Base-by-base conservation (phyloP, 1,139 yeast species). In the Blastobotrys malaysiensis region DNA sequence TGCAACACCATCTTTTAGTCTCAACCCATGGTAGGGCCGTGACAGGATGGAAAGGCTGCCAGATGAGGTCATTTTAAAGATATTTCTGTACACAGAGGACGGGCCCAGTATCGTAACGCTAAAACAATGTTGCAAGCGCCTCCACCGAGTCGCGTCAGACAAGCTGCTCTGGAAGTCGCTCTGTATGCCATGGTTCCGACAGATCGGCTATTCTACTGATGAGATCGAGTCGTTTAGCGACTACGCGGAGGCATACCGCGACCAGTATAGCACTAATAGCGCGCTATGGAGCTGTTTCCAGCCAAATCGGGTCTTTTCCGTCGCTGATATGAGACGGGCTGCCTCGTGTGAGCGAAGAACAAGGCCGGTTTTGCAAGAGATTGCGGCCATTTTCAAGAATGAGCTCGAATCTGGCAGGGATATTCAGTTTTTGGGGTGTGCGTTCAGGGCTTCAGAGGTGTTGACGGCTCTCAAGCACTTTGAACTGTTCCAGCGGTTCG, bases 31-130 rank as follows among this genome's bases (percentile, higher is more conserved):
- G 16, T 31, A 31, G 39, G 39, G 16, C 16, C 14, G 16, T n/a
- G 16, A 31, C 16, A 31, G 39, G 16, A 31, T 31, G 39, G 39
- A 31, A 20, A 16, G 43, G 2, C 46, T 51, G 39, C 53, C 53
- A 6, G 53, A 51, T 39, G 53, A 51, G 43, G 43, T 51, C 16
- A 9, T 51, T 11, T 45, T 51, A 14, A 14, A 26, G n/a, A 39
- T 51, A 9, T 18, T 51, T n/a, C 14, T 7, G 20, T 20, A 43
- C 18, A 9, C 47, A 2, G 31, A 24, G 1, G 43, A 46, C n/a
- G 50, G 43, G 14, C 22, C 22, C n/a, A 21, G 14, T 6, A 18
- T 51, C n/a, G 14, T 21, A 13, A 3, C 49, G 14, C 26, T 46
- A 5, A n/a, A 16, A 2, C 20, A 9, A 11, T 36, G 47, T 36